Base-by-base conservation (phyloP, 495 filamentous ascomycete species). In the Thermothielavioides terrestris region DNA sequence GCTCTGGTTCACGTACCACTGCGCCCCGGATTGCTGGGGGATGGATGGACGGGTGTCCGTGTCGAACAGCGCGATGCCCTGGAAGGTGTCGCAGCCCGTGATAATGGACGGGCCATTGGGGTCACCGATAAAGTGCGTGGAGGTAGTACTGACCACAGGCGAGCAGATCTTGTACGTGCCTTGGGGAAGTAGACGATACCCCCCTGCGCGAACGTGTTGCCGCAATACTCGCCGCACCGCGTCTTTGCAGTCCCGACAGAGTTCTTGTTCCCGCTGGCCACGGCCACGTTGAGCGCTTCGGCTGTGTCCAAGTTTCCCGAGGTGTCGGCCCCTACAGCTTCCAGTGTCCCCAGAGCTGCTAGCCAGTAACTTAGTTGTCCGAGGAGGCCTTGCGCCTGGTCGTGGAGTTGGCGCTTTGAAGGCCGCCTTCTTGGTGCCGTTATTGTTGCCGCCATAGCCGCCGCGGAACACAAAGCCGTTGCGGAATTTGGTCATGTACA, bases 41-140 rank as follows among this genome's bases (percentile, higher is more conserved):
- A 66, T 59, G 49, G 77, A 78, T n/a, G n/a, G n/a, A n/a, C n/a
- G n/a, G 1, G 54, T 34, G 41, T 74, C 67, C 0, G 58, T 52
- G 46, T 72, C 67, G 20, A 68, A 28, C 0, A 66, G 31, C 0
- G 46, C 63, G 6, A 63, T 58, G 27, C 77, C 62, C 8, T 66
- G 65, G 61, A 95, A 95, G 0, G 86, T 85, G 55, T 95, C 83
- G 12, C 68, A 86, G 84, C 64, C 71, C 41, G 67, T 69, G 64
- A 96, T 72, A 1, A 79, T 67, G 0, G 90, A 89, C 7, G 82
- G 49, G 49, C 78, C 68, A 27, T 71, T 63, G 26, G 73, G 67
- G 66, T 95, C 86, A 43, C 85, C 85, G 2, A 89, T 71, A 32
- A 89, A 69, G 58, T 89, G 85, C 5, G 84, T 85, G 56, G 83